Percentiles rank a stretch among this genome's conserved stretches.
Conservation (phyloP, 2,329 filamentous ascomycete genomes). For the Aspergillus ustus region DNA sequence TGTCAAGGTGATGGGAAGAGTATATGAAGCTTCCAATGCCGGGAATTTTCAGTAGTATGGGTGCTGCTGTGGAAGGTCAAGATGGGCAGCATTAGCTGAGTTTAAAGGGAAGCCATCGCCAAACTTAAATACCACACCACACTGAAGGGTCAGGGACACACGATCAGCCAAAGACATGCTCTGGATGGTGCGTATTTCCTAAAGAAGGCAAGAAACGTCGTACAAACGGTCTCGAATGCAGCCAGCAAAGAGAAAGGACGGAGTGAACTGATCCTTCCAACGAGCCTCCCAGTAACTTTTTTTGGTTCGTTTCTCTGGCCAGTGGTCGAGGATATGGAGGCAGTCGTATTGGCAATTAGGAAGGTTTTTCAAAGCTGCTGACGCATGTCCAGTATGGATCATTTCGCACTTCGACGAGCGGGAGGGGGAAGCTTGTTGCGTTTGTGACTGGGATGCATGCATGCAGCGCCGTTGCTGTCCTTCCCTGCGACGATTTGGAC, state of each 20-base stretch:
- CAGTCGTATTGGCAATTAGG: conserved; percentile 12
- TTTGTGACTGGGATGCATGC: conserved; percentile 21
- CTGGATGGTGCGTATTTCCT: conserved; percentile 13
- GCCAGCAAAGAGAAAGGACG: not conserved
- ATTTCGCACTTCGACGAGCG: conserved; percentile 9
- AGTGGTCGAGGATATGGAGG: not conserved
- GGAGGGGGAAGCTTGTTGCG: conserved; percentile 14
- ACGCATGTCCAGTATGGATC: conserved; percentile 4
- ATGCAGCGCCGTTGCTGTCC: conserved; percentile 21
- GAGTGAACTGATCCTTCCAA: conserved; percentile 11
- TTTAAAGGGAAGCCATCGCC: conserved; percentile 2
- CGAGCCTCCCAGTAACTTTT: not conserved
- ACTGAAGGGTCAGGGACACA: conserved; percentile 8
- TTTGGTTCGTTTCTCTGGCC: not conserved
- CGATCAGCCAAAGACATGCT: conserved; percentile 9
- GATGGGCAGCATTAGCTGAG: not conserved
- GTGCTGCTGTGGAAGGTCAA: not conserved
- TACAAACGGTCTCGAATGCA: conserved; percentile 18
- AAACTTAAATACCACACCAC: conserved; percentile 18
- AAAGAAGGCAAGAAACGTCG: conserved; percentile 14
- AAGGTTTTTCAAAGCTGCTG: not conserved
- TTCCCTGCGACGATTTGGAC: conserved; percentile 7
- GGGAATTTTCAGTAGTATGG: not conserved
- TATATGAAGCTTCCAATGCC: not conserved
- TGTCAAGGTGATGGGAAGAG: not conserved